phyloP scores from a whole-genome alignment of 768 basidiomycete species.

The Termitomyces sp. region DNA sequence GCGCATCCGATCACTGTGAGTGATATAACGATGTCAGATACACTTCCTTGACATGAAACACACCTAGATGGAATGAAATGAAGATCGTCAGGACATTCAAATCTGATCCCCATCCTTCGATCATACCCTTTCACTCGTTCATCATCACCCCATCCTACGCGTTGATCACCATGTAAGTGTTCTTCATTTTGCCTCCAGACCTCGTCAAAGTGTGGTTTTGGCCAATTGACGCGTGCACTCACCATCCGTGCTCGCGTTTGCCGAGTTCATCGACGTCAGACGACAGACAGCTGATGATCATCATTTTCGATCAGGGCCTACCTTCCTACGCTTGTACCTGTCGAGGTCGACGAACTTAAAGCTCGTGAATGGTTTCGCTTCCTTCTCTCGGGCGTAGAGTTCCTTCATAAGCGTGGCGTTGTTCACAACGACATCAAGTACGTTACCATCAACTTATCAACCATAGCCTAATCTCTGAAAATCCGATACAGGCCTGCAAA shows the following conservation, averaged over 20 bases:
- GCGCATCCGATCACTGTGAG: constrained; percentile 82
- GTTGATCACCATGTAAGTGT: constrained; percentile 82
- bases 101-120: constrained; percentile 82
- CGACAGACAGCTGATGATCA: constrained; percentile 2
- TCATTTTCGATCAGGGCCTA: constrained; percentile 58
- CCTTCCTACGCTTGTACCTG: constrained; percentile 81
- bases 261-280: constrained; percentile 1
- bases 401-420: constrained; percentile 77
- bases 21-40: constrained; percentile 7
- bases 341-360: constrained; percentile 75
- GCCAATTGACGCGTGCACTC: constrained; percentile 5
- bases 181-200: background rate
- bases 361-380: constrained; percentile 80
- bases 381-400: constrained; percentile 77
- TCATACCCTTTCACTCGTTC: constrained; percentile 92
- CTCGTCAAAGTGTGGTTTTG: background rate
- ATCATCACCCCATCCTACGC: constrained; percentile 90
- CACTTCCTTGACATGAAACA: constrained; percentile 5
- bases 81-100: constrained; percentile 87
- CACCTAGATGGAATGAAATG: constrained; percentile 90
- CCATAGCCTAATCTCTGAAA: background rate
- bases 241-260: constrained; percentile 7
- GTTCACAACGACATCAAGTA: constrained; percentile 96
- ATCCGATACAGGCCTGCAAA: constrained; percentile 70
- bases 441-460: constrained; percentile 18